Conservation (phyloP, 2,329 filamentous ascomycete genomes). For the Trichoderma asperellum region DNA sequence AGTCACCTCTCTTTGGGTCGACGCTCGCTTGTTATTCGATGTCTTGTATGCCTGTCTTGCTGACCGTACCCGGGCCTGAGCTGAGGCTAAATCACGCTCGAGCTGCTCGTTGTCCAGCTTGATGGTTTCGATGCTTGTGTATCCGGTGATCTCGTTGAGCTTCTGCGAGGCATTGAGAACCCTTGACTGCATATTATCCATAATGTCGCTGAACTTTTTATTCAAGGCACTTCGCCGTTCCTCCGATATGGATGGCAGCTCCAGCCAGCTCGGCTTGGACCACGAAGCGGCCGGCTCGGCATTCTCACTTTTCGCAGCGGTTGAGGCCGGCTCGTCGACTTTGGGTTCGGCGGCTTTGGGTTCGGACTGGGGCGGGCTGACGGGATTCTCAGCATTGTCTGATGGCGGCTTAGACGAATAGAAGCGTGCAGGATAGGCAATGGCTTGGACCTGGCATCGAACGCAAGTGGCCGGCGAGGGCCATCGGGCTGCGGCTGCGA, state of each 20-base stretch:
- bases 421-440: slow-evolving; percentile 34
- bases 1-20: slow-evolving; percentile 93
- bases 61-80: slow-evolving; percentile 68
- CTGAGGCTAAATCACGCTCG: slow-evolving; percentile 60
- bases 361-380: background rate
- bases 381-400: slow-evolving; percentile 29
- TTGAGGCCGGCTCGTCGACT: slow-evolving; percentile 7
- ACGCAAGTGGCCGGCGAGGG: slow-evolving; percentile 30
- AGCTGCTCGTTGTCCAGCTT: slow-evolving; percentile 75
- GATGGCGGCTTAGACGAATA: slow-evolving; percentile 38
- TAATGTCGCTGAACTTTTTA: slow-evolving; percentile 55
- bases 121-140: slow-evolving; percentile 85
- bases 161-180: slow-evolving; percentile 83
- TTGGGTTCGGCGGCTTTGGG: slow-evolving; percentile 12
- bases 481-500: slow-evolving; percentile 1
- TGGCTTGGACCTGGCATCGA: slow-evolving; percentile 33
- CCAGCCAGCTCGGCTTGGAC: slow-evolving; percentile 27
- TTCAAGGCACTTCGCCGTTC: slow-evolving; percentile 42
- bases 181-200: slow-evolving; percentile 88
- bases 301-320: slow-evolving; percentile 1
- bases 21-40: slow-evolving; percentile 81
- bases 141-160: slow-evolving; percentile 93
- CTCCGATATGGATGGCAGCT: slow-evolving; percentile 43
- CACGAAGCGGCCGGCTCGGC: slow-evolving; percentile 11
- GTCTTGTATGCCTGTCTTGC: slow-evolving; percentile 78